Base-by-base conservation (phyloP, 192 early-diverging fungal species). In the Pecoramyces ruminantium region DNA sequence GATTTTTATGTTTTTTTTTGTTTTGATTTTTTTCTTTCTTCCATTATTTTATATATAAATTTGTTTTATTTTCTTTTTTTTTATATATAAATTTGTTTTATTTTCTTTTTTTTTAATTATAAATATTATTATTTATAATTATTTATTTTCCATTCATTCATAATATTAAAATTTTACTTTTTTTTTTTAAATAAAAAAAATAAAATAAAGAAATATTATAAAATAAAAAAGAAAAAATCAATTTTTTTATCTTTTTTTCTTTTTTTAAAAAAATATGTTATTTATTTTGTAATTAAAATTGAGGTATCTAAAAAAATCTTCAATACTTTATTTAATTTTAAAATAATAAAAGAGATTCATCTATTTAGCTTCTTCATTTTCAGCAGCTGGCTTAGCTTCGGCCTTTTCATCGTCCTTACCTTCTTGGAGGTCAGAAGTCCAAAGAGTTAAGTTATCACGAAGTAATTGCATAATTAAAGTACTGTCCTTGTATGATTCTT, bases 391-490 rank as follows among this genome's bases (percentile, higher is more conserved):
- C 51, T 67, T 67, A 67, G 51, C 51, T 67, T 67, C 51, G 25
- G 51, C 51, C 51, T 67, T 67, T 67, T 67, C 51, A 9, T 67
- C 51, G 51, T 67, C 27, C 84, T 88, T 84, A 94, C 93, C 92
- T 83, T 95, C 95, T 86, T 94, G 95, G 83, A 97, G 90, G 84
- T 99, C 97, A 82, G 96, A 96, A 80, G 96, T 98, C 97, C 97
- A 99, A 81, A 99, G 92, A 78, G 97, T 98, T 85, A 99, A 91
- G 91, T 99, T 99, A 88, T 99, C 97, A 82, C 97, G 92, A 84
- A 99, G 89, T 80, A 99, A 91, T 89, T 99, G 97, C 97, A 99
- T 99, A 88, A 99, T 99, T 83, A 99, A 90, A 79, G 97, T 98
- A 78, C 95, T 96, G 87, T 98, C 96, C 92, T 98, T 99, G 94